These are phyloP conservation scores for Chlorencoelia australis DNA, from an alignment of 2,329 filamentous ascomycete genomes.

Conservation along the genomic window DNA sequence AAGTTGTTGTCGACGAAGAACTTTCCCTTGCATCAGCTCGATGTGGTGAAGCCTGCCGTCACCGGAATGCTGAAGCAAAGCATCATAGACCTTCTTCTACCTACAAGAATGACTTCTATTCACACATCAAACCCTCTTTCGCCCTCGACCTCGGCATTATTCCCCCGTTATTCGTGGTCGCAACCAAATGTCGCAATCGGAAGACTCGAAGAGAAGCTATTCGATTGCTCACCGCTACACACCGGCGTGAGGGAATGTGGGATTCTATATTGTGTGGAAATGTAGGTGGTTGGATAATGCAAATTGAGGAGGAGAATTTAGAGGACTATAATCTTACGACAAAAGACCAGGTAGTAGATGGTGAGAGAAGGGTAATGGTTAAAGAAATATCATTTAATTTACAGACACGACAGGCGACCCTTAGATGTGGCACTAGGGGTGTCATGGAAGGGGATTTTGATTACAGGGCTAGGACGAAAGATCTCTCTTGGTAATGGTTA, in stretches of 20 bases:
- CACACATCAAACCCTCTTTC: slow-evolving; percentile 33
- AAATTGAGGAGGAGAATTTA: slow-evolving; percentile 29
- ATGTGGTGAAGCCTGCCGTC: slow-evolving; percentile 10
- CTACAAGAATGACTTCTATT: slow-evolving; percentile 1
- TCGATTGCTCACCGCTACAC: slow-evolving; percentile 16
- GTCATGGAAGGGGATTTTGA: slow-evolving; percentile 17
- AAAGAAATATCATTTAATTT: slow-evolving; percentile 26
- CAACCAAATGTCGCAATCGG: slow-evolving; percentile 23
- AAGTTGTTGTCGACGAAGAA: slow-evolving; percentile 38
- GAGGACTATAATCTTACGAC: slow-evolving; percentile 43
- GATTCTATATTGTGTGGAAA: slow-evolving; percentile 19
- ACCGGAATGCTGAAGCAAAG: slow-evolving; percentile 15
- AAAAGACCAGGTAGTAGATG: slow-evolving; percentile 11
- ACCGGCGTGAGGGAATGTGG: slow-evolving; percentile 26
- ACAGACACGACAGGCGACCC: slow-evolving; percentile 19
- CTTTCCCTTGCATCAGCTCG: slow-evolving; percentile 14
- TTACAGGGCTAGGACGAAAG: slow-evolving; percentile 16
- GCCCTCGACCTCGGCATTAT: slow-evolving; percentile 24
- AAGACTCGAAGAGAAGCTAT: slow-evolving; percentile 21
- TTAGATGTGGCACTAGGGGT: slow-evolving; percentile 24
- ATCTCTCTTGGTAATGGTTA: slow-evolving; percentile 15
- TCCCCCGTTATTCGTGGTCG: slow-evolving; percentile 23
- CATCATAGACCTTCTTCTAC: not conserved
- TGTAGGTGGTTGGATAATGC: slow-evolving; percentile 21
- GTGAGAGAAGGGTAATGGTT: slow-evolving; percentile 24